Percentiles rank a stretch among this genome's conserved stretches.
Conservation (phyloP, 78 protist genomes). For the Dictyostelium discoideum region DNA sequence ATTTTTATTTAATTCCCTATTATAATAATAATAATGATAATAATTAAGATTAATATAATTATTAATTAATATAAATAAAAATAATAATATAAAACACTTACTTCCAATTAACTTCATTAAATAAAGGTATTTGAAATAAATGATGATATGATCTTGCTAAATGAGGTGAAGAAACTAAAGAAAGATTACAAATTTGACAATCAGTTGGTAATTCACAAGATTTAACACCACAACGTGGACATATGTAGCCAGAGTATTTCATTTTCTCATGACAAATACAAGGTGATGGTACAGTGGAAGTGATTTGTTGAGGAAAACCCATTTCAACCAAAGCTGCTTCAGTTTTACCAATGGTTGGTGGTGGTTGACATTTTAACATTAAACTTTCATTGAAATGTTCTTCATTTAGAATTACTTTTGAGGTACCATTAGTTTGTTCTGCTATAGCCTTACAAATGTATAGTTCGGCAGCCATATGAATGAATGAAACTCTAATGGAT, state of each 20-base stretch:
- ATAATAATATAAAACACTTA: neutral
- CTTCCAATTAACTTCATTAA: constrained; percentile 62
- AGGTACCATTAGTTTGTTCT: constrained; percentile 78
- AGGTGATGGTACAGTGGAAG: constrained; percentile 16
- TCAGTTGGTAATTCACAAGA: constrained; percentile 87
- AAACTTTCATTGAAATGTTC: constrained; percentile 71
- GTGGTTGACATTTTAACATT: constrained; percentile 77
- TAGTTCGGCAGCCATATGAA: constrained; percentile 83
- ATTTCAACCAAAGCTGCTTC: constrained; percentile 78
- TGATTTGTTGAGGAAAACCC: constrained; percentile 87
- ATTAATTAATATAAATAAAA: neutral
- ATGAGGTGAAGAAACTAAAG: constrained; percentile 89
- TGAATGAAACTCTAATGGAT: constrained; percentile 67
- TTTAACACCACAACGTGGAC: constrained; percentile 86
- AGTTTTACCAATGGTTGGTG: constrained; percentile 63
- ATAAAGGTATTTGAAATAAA: constrained; percentile 80
- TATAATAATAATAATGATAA: neutral
- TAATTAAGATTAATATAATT: neutral
- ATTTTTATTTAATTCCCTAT: neutral
- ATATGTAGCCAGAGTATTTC: constrained; percentile 76
- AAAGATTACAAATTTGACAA: constrained; percentile 84
- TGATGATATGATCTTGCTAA: constrained; percentile 91
- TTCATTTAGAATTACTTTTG: constrained; percentile 45
- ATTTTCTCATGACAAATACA: constrained; percentile 72
- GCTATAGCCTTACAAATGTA: constrained; percentile 55